phyloP scores from a whole-genome alignment of 352 stramenopile genomes.

The Pythium dissimile region DNA sequence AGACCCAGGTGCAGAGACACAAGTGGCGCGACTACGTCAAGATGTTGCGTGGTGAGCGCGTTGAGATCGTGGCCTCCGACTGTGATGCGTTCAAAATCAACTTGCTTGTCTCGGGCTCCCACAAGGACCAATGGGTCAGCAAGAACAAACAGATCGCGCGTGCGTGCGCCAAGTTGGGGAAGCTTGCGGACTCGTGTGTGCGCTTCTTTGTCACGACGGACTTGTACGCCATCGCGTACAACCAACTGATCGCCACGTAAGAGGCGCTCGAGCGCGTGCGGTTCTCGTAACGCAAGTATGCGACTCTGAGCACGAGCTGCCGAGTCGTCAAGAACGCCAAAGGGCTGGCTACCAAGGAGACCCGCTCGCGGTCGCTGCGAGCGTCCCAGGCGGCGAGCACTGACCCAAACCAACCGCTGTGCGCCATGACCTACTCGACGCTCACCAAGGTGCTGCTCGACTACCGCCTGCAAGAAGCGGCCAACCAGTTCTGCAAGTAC shows the following conservation, averaged over 20 bases:
- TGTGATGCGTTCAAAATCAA: neutral
- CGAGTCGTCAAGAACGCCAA: neutral
- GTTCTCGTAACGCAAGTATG: neutral
- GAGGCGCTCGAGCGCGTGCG: neutral
- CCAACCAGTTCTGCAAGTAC: constrained; percentile 14
- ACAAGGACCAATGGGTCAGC: neutral
- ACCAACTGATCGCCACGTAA: neutral
- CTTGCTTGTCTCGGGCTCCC: neutral
- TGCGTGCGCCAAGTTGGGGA: neutral
- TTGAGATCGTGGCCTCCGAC: neutral
- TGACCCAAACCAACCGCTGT: neutral
- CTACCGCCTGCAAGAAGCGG: constrained; percentile 8
- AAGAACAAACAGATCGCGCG: neutral
- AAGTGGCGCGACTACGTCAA: neutral
- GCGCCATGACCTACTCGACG: constrained; percentile 4
- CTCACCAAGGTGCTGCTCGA: constrained; percentile 4
- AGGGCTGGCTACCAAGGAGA: no score
- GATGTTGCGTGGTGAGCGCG: neutral
- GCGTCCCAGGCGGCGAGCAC: neutral
- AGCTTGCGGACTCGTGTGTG: neutral
- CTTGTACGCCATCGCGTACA: neutral
- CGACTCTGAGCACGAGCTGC: neutral
- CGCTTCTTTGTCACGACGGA: neutral
- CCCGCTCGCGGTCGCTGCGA: neutral
- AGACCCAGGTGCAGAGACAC: neutral